Percentiles rank a stretch among this genome's conserved stretches.
phyloP scores from a whole-genome alignment of 768 basidiomycete species.

The Cystofilobasidium ferigula region DNA sequence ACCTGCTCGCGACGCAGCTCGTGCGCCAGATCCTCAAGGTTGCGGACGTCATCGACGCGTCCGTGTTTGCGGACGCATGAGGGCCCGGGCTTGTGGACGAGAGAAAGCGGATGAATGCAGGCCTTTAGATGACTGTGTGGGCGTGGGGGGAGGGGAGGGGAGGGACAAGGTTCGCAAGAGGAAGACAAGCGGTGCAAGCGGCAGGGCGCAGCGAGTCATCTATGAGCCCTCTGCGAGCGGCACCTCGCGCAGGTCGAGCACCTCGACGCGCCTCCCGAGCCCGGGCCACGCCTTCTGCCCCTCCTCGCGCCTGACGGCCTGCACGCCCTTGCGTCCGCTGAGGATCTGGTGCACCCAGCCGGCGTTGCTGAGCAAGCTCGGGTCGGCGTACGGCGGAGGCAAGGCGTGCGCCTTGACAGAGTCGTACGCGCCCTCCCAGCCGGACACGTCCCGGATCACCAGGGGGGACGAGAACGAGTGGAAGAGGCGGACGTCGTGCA shows the following conservation, averaged over 20 bases:
- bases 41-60: slow-evolving; percentile 38
- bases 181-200: too few species aligned
- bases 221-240: too few species aligned
- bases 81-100: slow-evolving; percentile 1
- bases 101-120: slow-evolving; percentile 1
- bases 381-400: slow-evolving; percentile 54
- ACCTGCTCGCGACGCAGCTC: slow-evolving; percentile 89
- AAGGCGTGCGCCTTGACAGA: slow-evolving; percentile 61
- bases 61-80: slow-evolving; percentile 27
- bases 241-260: slow-evolving; percentile 40
- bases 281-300: slow-evolving; percentile 67
- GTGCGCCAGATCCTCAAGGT: slow-evolving; percentile 38
- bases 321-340: slow-evolving; percentile 42
- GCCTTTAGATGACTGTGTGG: too few species aligned
- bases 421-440: slow-evolving; percentile 85
- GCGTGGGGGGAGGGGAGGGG: too few species aligned
- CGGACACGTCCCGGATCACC: slow-evolving; percentile 68
- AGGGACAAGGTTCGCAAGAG: too few species aligned
- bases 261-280: slow-evolving; percentile 55
- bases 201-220: too few species aligned
- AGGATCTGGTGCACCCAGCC: slow-evolving; percentile 51
- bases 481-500: slow-evolving; percentile 77
- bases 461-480: slow-evolving; percentile 54
- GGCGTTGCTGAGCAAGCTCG: slow-evolving; percentile 77
- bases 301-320: slow-evolving; percentile 50